These are phyloP conservation scores for Wallacemonas collosoma DNA, from an alignment of 208 protist species.

Conservation along the genomic window DNA sequence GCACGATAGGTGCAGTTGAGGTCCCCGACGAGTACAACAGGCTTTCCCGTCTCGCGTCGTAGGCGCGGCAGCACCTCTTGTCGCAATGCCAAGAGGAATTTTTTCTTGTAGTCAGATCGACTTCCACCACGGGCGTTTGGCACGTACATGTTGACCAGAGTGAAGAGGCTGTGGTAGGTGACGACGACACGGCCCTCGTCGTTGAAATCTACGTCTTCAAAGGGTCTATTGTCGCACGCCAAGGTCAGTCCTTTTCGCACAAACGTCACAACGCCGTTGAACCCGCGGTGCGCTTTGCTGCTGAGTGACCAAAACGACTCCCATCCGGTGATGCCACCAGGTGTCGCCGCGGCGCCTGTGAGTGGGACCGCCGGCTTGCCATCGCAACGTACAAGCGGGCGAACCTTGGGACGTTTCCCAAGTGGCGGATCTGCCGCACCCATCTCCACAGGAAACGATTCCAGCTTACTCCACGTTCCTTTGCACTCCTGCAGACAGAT, in stretches of 20 bases:
- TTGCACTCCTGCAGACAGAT: conserved; percentile 89
- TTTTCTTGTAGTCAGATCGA: conserved; percentile 57
- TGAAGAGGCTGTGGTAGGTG: conserved; percentile 74
- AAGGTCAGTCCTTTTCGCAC: conserved; percentile 66
- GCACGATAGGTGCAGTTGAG: conserved; percentile 85
- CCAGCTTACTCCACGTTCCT: conserved; percentile 62
- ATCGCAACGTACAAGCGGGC: conserved; percentile 4
- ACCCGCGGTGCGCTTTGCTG: conserved; percentile 61
- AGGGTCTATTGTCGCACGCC: conserved; percentile 64
- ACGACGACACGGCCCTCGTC: conserved; percentile 84
- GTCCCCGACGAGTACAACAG: conserved; percentile 81
- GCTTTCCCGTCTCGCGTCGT: conserved; percentile 48
- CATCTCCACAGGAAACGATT: conserved; percentile 48
- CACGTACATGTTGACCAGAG: conserved; percentile 90
- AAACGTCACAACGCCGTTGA: conserved; percentile 91
- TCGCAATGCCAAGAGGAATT: conserved; percentile 52
- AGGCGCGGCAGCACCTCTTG: conserved; percentile 40
- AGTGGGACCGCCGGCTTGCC: conserved; percentile 2
- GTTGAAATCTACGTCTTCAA: conserved; percentile 67
- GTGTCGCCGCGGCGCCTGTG: background rate
- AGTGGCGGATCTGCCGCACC: conserved; percentile 60
- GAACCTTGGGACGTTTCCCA: conserved; percentile 16
- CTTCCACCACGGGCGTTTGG: conserved; percentile 73
- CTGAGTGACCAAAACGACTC: conserved; percentile 88
- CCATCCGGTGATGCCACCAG: conserved; percentile 61